A percentile compares a stretch with the other conserved stretches of the same genome.
Conservation (phyloP, 495 filamentous ascomycete species). For the Penicillium parvum region DNA sequence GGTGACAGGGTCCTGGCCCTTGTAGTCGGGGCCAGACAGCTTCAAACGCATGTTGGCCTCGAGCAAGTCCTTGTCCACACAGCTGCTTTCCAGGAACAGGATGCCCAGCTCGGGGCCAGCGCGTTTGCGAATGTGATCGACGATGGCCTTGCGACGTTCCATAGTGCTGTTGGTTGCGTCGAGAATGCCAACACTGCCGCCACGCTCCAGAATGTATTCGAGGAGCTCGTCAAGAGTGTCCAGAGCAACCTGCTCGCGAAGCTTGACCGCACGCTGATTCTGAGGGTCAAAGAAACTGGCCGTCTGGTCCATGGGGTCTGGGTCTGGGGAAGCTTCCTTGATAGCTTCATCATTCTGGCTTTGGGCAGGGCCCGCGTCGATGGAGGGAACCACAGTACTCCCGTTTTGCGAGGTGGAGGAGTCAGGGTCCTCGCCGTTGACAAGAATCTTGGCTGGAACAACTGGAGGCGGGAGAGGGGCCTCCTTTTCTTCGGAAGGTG, state of each 20-base stretch:
- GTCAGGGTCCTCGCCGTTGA: conserved; percentile 43
- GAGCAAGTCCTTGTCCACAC: conserved; percentile 72
- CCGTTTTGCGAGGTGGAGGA: conserved; percentile 21
- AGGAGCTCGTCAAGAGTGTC: conserved; percentile 89
- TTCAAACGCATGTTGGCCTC: conserved; percentile 98
- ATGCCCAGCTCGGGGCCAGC: conserved; percentile 86
- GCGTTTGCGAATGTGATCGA: conserved; percentile 73
- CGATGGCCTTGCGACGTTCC: conserved; percentile 73
- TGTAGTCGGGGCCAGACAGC: conserved; percentile 95
- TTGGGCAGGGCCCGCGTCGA: conserved; percentile 18
- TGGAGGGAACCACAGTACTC: conserved; percentile 29
- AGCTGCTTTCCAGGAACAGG: conserved; percentile 90
- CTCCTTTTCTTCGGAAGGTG: conserved; percentile 26
- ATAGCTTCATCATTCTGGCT: conserved; percentile 22
- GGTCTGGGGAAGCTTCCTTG: conserved; percentile 40
- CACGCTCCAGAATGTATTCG: conserved; percentile 75
- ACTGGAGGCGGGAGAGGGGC: conserved; percentile 33
- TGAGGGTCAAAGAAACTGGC: conserved; percentile 92
- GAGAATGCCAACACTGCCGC: conserved; percentile 93
- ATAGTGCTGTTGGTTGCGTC: conserved; percentile 97
- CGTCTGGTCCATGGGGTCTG: conserved; percentile 73
- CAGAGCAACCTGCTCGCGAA: conserved; percentile 87
- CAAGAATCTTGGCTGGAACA: conserved; percentile 45
- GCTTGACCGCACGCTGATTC: conserved; percentile 73
- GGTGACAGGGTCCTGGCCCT: conserved; percentile 77